Conservation (phyloP, 371 early-diverging fungal species). For the Mortierella sp. region DNA sequence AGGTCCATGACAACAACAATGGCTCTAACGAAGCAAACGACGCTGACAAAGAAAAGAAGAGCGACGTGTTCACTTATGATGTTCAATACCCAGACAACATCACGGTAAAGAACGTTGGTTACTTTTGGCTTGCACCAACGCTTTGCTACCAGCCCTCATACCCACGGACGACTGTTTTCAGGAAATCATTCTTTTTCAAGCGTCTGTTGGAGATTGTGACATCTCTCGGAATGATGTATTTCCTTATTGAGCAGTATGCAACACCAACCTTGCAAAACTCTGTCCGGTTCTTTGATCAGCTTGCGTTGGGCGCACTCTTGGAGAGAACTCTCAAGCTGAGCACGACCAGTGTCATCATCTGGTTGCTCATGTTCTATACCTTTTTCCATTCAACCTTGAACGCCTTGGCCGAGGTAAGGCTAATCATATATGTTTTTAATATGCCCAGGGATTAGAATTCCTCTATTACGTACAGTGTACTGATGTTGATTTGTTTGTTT, state of each 20-base stretch:
- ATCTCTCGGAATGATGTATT: constrained; percentile 79
- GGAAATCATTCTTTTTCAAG: constrained; percentile 81
- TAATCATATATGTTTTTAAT: no score
- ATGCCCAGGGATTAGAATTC: no score
- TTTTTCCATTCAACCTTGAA: constrained; percentile 89
- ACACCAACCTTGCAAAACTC: constrained; percentile 90
- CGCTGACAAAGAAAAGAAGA: no score
- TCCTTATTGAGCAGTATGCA: constrained; percentile 85
- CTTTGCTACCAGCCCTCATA: constrained; percentile 91
- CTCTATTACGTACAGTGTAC: not conserved
- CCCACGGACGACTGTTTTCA: constrained; percentile 77
- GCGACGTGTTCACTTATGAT: constrained; percentile 58
- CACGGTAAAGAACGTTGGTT: constrained; percentile 70
- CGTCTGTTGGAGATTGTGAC: constrained; percentile 77
- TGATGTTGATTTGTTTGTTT: not conserved
- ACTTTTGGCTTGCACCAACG: constrained; percentile 88
- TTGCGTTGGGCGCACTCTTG: constrained; percentile 71
- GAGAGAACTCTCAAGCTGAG: constrained; percentile 91
- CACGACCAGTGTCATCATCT: constrained; percentile 81
- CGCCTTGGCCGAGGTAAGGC: constrained; percentile 74
- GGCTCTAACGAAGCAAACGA: no score
- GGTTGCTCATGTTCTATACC: constrained; percentile 91
- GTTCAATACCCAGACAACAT: constrained; percentile 83
- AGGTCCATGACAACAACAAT: constrained; percentile 26
- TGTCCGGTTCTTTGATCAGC: constrained; percentile 75